Evolutionary conservation across 1,284 basidiomycete genomes (phyloP).

Genomic region (Vanrija humicola): DNA sequence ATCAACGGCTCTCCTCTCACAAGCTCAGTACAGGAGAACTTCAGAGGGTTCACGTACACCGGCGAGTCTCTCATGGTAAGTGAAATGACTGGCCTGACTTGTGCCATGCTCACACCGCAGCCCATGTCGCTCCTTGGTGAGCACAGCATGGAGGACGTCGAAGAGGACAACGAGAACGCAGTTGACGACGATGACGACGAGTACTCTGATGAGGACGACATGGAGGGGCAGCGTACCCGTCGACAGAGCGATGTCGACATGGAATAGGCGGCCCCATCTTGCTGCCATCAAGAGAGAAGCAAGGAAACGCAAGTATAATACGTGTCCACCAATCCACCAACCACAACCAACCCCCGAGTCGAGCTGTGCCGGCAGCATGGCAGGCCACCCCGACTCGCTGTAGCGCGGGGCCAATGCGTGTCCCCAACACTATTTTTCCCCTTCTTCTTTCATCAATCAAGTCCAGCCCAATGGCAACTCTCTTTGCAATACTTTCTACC

Average conservation of each 20-base stretch:
- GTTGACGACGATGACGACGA: constrained; percentile 44
- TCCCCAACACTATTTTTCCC: neutral
- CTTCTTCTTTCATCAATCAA: neutral
- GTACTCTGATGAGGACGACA: constrained; percentile 45
- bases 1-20: constrained; percentile 64
- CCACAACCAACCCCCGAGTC: too few relatives aligned
- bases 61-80: constrained; percentile 66
- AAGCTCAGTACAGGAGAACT: constrained; percentile 88
- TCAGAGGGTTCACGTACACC: constrained; percentile 84
- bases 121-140: constrained; percentile 50
- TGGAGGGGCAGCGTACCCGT: constrained; percentile 40
- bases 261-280: constrained; percentile 21
- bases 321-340: neutral
- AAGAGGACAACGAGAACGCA: constrained; percentile 31
- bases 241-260: constrained; percentile 48
- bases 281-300: neutral
- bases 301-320: constrained; percentile 10
- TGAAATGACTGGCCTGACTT: neutral
- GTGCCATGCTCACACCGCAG: constrained; percentile 11
- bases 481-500: neutral
- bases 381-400: too few relatives aligned
- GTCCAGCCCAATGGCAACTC: neutral
- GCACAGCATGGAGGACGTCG: constrained; percentile 46
- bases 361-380: too few relatives aligned
- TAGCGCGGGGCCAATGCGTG: neutral